Base-by-base conservation (phyloP, 2,329 filamentous ascomycete genomes). In the Fusarium luffae region DNA sequence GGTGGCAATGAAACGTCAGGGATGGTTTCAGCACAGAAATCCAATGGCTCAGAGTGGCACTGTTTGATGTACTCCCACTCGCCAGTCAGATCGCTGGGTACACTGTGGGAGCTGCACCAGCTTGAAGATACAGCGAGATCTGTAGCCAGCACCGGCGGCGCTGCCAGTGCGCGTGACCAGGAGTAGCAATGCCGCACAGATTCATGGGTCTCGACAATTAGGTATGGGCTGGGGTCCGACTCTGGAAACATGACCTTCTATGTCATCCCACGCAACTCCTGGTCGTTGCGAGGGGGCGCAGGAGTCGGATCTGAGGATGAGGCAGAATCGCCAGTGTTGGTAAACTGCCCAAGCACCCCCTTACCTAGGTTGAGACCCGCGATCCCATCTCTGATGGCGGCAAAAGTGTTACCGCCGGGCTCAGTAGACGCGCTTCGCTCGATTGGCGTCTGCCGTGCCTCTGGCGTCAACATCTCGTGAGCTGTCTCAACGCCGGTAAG, bases 401-500 rank as follows among this genome's bases (percentile, higher is more conserved):
- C 74, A 61, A 87, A 81, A 6, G 84, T 78, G n/a, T 79, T 81
- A 2, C 81, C 60, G 8, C 77, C 80, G 43, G 63, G 68, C 32
- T 85, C 83, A 6, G 84, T 80, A 32, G 83, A 85, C 3, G 79
- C 78, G 65, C 83, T 85, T 19, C 82, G 81, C 41, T 81, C 79
- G 5, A 85, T 74, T 23, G 80, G 70, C 4, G 79, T 72, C n/a
- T 80, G 75, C 6, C 76, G 74, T 13, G 71, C 61, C 5, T 77
- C 77, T 0, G 83, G 82, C 3, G 84, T 87, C 21, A 87, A 74
- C 7, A 83, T 82, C 44, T 85, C 81, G 59, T 90, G 83, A 1
- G 86, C 84, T 2, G 85, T 87, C 75, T 92, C 89, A 5, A 91
- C 83, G 0, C 85, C 85, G 1, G 85, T 80, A 19, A 92, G 79